Evolutionary conservation across 805 yeast species (phyloP).

Genomic region (Candida quercuum): DNA sequence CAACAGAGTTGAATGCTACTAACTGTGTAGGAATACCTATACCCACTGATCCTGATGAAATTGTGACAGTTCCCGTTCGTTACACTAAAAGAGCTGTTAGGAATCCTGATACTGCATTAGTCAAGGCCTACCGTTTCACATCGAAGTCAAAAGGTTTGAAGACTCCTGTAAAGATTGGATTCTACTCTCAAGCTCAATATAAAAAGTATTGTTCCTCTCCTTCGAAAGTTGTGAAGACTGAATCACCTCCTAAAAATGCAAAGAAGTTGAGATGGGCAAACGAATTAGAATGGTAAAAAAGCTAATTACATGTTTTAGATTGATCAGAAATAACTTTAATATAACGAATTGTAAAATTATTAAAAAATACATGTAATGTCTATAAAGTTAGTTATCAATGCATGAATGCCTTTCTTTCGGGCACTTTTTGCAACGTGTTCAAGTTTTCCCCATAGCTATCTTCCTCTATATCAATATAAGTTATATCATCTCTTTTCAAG

Average conservation of each 20-base stretch:
- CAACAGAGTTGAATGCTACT: constrained; percentile 60
- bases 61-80: constrained; percentile 48
- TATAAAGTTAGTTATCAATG: not conserved
- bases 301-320: too few relatives aligned
- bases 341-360: too few relatives aligned
- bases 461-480: not conserved
- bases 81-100: constrained; percentile 14
- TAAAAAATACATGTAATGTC: not conserved
- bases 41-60: constrained; percentile 51
- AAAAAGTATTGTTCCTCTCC: constrained; percentile 12
- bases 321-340: too few relatives aligned
- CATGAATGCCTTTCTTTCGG: not conserved
- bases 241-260: constrained; percentile 1
- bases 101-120: constrained; percentile 13
- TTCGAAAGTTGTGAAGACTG: constrained; percentile 4
- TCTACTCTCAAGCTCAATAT: constrained; percentile 18
- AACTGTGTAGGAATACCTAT: constrained; percentile 58
- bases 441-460: not conserved
- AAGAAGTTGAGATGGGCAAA: constrained; percentile 20
- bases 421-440: not conserved
- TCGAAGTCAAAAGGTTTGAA: not conserved
- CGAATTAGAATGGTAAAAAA: constrained; percentile 19
- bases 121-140: constrained; percentile 11
- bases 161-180: constrained; percentile 11
- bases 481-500: too few relatives aligned